Percentiles rank a stretch among this genome's conserved stretches.
Conservation (phyloP, 1,284 basidiomycete species). For the Bothia castanella region DNA sequence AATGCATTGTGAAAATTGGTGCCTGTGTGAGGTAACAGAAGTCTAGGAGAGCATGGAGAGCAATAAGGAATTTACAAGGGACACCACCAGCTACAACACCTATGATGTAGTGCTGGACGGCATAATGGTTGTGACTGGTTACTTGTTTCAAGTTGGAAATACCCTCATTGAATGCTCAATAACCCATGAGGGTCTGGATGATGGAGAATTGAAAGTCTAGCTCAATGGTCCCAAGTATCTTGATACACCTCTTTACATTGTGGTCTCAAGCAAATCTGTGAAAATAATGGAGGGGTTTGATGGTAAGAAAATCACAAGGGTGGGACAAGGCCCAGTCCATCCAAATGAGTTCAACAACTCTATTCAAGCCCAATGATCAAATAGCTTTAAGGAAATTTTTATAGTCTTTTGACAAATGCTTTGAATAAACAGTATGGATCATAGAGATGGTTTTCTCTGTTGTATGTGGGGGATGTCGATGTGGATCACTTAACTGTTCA, state of each 20-base stretch:
- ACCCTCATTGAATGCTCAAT: slow-evolving; percentile 3
- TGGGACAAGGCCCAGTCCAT: slow-evolving; percentile 5
- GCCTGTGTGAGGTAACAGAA: slow-evolving; percentile 8
- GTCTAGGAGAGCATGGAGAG: neutral
- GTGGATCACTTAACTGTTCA: slow-evolving; percentile 4
- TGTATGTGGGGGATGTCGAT: slow-evolving; percentile 1
- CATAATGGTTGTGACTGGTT: slow-evolving; percentile 1
- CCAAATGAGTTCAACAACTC: slow-evolving; percentile 11
- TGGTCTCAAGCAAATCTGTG: slow-evolving; percentile 6
- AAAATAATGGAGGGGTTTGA: neutral
- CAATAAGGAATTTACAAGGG: neutral
- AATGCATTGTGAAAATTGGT: too few relatives aligned
- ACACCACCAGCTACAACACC: slow-evolving; percentile 1
- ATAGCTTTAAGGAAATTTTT: slow-evolving; percentile 2
- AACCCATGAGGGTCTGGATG: slow-evolving; percentile 2
- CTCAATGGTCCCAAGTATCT: neutral
- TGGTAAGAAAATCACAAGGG: slow-evolving; percentile 7
- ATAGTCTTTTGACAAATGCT: neutral
- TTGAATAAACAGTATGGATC: neutral
- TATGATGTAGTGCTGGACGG: slow-evolving; percentile 3
- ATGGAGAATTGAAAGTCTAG: slow-evolving; percentile 9
- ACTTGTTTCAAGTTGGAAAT: slow-evolving; percentile 9
- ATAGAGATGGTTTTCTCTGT: neutral
- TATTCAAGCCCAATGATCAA: slow-evolving; percentile 7
- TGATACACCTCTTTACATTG: slow-evolving; percentile 10